Percentiles rank a stretch among this genome's conserved stretches.
These are phyloP conservation scores for Acer campestre DNA, from an alignment of 345 rosid genomes.

Conservation along the genomic window DNA sequence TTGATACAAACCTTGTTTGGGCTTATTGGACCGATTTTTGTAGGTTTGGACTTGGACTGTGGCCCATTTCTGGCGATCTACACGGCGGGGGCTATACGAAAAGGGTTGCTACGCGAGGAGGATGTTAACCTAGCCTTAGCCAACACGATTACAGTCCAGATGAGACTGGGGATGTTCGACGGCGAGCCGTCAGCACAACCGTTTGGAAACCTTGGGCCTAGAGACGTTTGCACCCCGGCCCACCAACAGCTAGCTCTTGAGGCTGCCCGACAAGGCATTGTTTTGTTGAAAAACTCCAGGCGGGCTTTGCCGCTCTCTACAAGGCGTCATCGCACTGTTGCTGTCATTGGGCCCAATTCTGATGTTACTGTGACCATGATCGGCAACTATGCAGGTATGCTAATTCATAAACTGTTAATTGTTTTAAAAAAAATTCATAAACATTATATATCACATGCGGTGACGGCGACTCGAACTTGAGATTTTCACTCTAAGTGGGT, in stretches of 20 bases:
- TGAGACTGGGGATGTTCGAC: constrained; percentile 95
- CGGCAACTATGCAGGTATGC: constrained; percentile 90
- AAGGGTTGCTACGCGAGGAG: constrained; percentile 45
- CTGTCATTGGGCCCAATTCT: constrained; percentile 94
- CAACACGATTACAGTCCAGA: constrained; percentile 79
- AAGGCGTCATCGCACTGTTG: constrained; percentile 53
- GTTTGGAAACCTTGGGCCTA: constrained; percentile 72
- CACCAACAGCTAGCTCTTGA: constrained; percentile 75
- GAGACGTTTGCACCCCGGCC: constrained; percentile 72
- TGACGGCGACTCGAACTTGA: too few species aligned
- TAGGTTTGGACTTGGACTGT: constrained; percentile 89
- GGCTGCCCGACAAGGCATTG: constrained; percentile 90
- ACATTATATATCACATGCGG: too few species aligned
- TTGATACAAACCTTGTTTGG: background rate
- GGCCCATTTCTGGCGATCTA: constrained; percentile 79
- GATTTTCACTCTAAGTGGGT: too few species aligned
- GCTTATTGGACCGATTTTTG: background rate
- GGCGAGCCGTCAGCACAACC: constrained; percentile 75
- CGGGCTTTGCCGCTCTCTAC: constrained; percentile 63
- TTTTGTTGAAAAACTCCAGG: constrained; percentile 60
- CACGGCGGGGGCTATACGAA: constrained; percentile 62
- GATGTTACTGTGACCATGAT: constrained; percentile 92
- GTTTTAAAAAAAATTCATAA: too few species aligned
- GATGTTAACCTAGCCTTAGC: constrained; percentile 76
- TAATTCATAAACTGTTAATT: background rate